A percentile compares a stretch with the other conserved stretches of the same genome.
phyloP scores from a whole-genome alignment of 176 grass and related monocot species.

The Triticum aestivum region DNA sequence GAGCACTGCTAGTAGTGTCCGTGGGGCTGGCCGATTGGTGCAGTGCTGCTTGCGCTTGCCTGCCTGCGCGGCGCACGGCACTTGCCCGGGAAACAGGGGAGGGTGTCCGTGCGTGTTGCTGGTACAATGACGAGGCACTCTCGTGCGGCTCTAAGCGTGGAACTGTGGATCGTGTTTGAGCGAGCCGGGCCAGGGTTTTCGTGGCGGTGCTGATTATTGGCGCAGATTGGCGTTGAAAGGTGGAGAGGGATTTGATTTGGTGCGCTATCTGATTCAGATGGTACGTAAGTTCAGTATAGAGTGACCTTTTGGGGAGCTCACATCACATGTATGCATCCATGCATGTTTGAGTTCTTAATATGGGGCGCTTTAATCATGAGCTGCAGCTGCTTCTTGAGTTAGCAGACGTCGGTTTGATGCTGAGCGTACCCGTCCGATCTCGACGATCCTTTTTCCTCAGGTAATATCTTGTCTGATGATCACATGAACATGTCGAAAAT shows the following conservation, averaged over 20 bases:
- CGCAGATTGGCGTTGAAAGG: neutral
- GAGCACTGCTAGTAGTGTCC: constrained; percentile 24
- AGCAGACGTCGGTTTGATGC: too few species aligned
- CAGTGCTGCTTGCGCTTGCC: neutral
- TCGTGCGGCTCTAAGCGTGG: neutral
- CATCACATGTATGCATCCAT: neutral
- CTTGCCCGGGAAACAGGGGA: neutral
- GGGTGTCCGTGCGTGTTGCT: neutral
- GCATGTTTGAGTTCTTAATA: neutral
- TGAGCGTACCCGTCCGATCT: too few species aligned
- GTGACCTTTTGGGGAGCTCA: neutral
- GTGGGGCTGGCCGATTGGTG: neutral
- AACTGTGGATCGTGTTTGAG: too few species aligned
- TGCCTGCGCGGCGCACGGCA: neutral
- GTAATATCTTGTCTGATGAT: too few species aligned
- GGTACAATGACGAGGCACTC: neutral
- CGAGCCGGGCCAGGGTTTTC: too few species aligned
- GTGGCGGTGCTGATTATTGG: constrained; percentile 14
- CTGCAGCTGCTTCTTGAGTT: too few species aligned
- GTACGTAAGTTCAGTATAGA: neutral
- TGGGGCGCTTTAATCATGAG: too few species aligned
- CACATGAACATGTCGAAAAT: too few species aligned
- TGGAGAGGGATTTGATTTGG: neutral
- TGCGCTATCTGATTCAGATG: neutral
- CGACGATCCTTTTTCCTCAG: too few species aligned